Conservation (phyloP, 2,329 filamentous ascomycete species). For the Zelopaecilomyces penicillatus region DNA sequence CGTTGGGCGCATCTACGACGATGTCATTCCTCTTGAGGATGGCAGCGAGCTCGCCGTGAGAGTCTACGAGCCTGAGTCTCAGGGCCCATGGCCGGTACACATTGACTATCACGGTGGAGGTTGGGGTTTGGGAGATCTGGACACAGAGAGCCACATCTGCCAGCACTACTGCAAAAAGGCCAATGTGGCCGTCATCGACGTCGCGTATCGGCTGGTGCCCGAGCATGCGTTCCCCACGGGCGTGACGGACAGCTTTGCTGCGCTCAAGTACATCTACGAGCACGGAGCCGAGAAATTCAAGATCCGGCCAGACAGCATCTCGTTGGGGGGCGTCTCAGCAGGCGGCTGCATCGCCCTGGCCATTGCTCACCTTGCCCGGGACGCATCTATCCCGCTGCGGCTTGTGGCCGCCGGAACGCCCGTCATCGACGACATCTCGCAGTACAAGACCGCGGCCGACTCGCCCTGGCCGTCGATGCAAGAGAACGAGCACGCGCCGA, state of each 20-base stretch:
- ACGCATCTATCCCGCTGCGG: conserved; percentile 27
- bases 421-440: conserved; percentile 31
- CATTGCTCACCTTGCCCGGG: conserved; percentile 32
- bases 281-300: conserved; percentile 28
- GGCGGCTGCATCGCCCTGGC: conserved; percentile 33
- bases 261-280: conserved; percentile 30
- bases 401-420: conserved; percentile 32
- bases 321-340: conserved; percentile 37
- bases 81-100: conserved; percentile 38
- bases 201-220: conserved; percentile 44
- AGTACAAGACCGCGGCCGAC: conserved; percentile 24
- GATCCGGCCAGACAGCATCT: conserved; percentile 28
- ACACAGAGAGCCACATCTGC: conserved; percentile 41
- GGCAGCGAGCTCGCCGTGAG: conserved; percentile 26
- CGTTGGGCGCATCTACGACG: conserved; percentile 30
- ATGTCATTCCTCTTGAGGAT: conserved; percentile 23
- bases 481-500: conserved; percentile 33
- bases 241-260: conserved; percentile 40
- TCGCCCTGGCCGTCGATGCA: conserved; percentile 33
- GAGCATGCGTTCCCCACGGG: conserved; percentile 40
- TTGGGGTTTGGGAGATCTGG: conserved; percentile 41
- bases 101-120: conserved; percentile 42
- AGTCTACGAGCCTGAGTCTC: conserved; percentile 34
- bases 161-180: conserved; percentile 36
- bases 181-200: conserved; percentile 38